Base-by-base conservation (phyloP, 441 rosid genomes). In the Adansonia grandidieri region DNA sequence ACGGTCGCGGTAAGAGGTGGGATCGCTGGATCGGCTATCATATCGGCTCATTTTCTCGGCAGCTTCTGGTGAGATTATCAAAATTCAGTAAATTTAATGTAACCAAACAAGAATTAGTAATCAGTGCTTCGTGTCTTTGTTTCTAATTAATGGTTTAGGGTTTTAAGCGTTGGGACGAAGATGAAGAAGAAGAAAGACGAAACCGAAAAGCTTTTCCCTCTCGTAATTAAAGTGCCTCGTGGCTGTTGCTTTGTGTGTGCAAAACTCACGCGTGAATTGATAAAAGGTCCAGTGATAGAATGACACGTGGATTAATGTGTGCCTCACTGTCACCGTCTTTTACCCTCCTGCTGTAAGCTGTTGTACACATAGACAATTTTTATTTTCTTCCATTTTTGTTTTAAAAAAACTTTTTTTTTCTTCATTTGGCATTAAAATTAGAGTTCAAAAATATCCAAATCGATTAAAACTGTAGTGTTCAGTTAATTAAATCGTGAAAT, bases 21-120 rank as follows among this genome's bases (percentile, higher is more conserved):
- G 94, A 85, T 95, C 98, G 56, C 92, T 86, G 72, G 96, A 78
- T 51, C 99, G 98, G 84, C 95, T 86, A 82, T 95, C 98, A 85
- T 92, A 87, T 73, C 99, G 95, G 85, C 98, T 93, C 99, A 95
- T 95, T 73, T 44, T 24, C 61, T 13, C 13, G n/a, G 57, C 37
- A 37, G n/a, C 63, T 51, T 14, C 19, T 14, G 40, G 53, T 51
- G 42, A 65, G 19, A 64, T 28, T 65, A 17, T 32, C 51, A 65
- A 51, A 20, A 17, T 13, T 14, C 40, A 10, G 32, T 72, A 44
- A 32, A 63, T 9, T 6, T 10, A 76, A 76, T 17, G 15, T 24
- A 51, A 76, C 4, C 32, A 7, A 65, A 51, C 19, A 53, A 54
- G 15, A 32, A 72, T 9, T 15, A 53, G 24, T 14, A 15, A 9